Base-by-base conservation (phyloP, 192 early-diverging fungal genomes). In the Coemansia nantahalensis region DNA sequence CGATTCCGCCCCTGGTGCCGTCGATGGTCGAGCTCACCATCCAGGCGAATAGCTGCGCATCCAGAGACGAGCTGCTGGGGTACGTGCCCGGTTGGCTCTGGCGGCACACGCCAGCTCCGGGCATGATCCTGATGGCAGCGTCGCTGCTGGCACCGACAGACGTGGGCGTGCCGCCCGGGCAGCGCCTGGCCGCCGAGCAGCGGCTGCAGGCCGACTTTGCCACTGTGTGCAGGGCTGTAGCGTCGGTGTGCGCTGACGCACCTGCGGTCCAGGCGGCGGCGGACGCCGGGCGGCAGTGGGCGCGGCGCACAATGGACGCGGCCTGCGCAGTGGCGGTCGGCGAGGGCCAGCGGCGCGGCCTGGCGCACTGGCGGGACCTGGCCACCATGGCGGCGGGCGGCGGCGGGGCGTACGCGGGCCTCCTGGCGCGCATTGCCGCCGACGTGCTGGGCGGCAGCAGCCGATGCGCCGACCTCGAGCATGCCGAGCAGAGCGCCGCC, bases 51-150 rank as follows among this genome's bases (percentile, higher is more conserved):
- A 9, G 18, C 16, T 26, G 28, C n/a, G n/a, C 35, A 12, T 23
- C 9, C 19, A 28, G 18, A 7, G 30, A 17, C 12, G 33, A 45
- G 15, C 9, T 18, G 4, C 16, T 45, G 7, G 49, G 39, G 30
- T 19, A 16, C 1, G 40, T 62, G 24, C n/a, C 53, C 4, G 30
- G 35, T 44, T 68, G 59, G 49, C 59, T 68, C 18, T 53, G 51
- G 54, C 48, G 35, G 22, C 62, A 65, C 22, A 68, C 71, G 6
- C 71, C 65, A n/a, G 71, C 71, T 18, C 71, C 71, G 7, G 55
- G 51, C 8, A 68, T 68, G 71, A 17, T 68, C 5, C 16, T 64
- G 13, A 59, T 68, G 64, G 71, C 71, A 2, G 60, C 72, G 8
- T 63, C 72, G 15, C 45, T 68, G 23, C 57, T 76, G 52, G 54